These are phyloP conservation scores for Vitis labrusca DNA, from an alignment of 164 flowering plant species.

Conservation along the genomic window DNA sequence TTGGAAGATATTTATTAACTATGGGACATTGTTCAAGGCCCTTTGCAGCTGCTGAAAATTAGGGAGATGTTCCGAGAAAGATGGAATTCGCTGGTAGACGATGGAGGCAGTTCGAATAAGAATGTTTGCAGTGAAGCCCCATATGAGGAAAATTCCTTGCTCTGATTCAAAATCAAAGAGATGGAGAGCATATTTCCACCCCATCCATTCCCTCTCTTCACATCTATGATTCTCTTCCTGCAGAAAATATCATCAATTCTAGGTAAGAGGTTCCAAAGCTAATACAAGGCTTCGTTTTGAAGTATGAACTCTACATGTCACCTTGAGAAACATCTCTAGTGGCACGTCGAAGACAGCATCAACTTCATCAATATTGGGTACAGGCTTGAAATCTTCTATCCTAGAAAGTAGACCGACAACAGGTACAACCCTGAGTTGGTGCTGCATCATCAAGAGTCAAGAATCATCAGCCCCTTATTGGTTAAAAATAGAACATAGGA, in stretches of 20 bases:
- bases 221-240: slow-evolving; percentile 32
- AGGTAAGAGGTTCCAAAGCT: no score
- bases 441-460: slow-evolving; percentile 18
- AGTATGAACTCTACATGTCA: not conserved
- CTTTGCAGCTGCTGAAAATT: slow-evolving; percentile 31
- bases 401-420: slow-evolving; percentile 33
- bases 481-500: not conserved
- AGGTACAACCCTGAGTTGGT: slow-evolving; percentile 33
- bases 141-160: slow-evolving; percentile 20
- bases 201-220: slow-evolving; percentile 43
- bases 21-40: not conserved
- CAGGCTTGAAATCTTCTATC: slow-evolving; percentile 32
- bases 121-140: slow-evolving; percentile 42
- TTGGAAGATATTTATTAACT: no score
- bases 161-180: slow-evolving; percentile 29
- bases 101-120: slow-evolving; percentile 36
- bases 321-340: slow-evolving; percentile 48
- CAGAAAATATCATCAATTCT: not conserved
- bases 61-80: slow-evolving; percentile 19
- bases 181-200: slow-evolving; percentile 28
- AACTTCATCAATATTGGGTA: slow-evolving; percentile 39
- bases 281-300: no score
- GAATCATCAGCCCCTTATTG: no score
- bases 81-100: slow-evolving; percentile 24
- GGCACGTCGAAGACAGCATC: slow-evolving; percentile 41